Conservation (phyloP, 2,329 filamentous ascomycete species). For the Chaetomiaceae sp. region DNA sequence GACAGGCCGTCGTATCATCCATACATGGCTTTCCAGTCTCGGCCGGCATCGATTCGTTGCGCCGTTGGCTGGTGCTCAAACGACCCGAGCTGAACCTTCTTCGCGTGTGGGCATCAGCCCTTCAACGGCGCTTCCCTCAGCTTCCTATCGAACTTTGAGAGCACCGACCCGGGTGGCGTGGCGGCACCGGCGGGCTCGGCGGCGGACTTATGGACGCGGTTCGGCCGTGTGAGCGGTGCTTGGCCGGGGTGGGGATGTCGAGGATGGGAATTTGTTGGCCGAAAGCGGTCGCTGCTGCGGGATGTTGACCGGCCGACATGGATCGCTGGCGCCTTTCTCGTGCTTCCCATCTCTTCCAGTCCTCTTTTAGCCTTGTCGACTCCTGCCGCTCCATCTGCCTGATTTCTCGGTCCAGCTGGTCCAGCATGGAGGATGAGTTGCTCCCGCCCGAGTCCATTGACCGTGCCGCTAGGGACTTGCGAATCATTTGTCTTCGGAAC, state of each 20-base stretch:
- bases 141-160: background rate
- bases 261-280: conserved; percentile 12
- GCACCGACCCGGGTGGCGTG: background rate
- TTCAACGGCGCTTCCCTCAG: too few species aligned
- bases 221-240: conserved; percentile 16
- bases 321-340: conserved; percentile 26
- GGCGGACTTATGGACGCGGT: background rate
- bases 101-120: too few species aligned
- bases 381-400: conserved; percentile 22
- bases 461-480: conserved; percentile 38
- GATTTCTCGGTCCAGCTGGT: conserved; percentile 14
- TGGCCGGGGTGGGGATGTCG: conserved; percentile 17
- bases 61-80: background rate
- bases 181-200: background rate
- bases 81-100: too few species aligned
- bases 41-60: too few species aligned
- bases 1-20: too few species aligned
- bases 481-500: conserved; percentile 39
- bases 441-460: conserved; percentile 21
- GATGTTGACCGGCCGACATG: conserved; percentile 24
- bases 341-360: conserved; percentile 39
- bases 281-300: conserved; percentile 15
- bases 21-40: too few species aligned
- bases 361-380: conserved; percentile 28
- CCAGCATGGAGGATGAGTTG: background rate